These are phyloP conservation scores for Salix suchowensis DNA, from an alignment of 345 rosid genomes.

Conservation along the genomic window DNA sequence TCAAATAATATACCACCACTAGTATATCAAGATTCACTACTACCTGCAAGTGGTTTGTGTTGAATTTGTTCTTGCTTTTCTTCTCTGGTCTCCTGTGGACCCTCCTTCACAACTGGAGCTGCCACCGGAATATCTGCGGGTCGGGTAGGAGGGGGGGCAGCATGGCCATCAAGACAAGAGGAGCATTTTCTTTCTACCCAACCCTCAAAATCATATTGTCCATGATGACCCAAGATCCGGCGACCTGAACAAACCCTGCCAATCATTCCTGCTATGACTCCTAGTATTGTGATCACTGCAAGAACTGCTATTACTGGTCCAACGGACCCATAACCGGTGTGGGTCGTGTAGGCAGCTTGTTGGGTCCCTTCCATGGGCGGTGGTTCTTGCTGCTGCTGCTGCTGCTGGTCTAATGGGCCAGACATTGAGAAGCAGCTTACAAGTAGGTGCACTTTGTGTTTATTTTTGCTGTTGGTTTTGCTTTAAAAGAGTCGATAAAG, in stretches of 20 bases:
- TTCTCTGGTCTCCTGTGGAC: constrained; percentile 22
- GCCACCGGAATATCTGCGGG: constrained; percentile 21
- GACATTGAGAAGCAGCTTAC: constrained; percentile 28
- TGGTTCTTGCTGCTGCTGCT: constrained; percentile 7
- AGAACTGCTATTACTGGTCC: constrained; percentile 65
- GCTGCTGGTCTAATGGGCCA: constrained; percentile 38
- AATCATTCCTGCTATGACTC: constrained; percentile 57
- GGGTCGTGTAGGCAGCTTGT: constrained; percentile 32
- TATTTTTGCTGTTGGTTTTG: background rate
- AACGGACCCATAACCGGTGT: constrained; percentile 45
- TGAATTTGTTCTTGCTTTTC: constrained; percentile 19
- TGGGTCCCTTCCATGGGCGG: constrained; percentile 28
- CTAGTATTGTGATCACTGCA: constrained; percentile 51
- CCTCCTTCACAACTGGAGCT: constrained; percentile 19
- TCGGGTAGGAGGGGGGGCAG: constrained; percentile 33
- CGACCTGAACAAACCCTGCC: constrained; percentile 64
- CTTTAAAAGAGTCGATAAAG: background rate
- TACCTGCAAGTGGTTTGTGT: constrained; percentile 19
- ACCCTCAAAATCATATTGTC: constrained; percentile 55
- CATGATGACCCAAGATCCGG: constrained; percentile 40
- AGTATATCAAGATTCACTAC: constrained; percentile 16
- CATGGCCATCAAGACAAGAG: constrained; percentile 51
- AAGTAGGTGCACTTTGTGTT: constrained; percentile 6
- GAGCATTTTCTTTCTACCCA: constrained; percentile 70
- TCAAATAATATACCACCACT: background rate